Evolutionary conservation across 495 filamentous ascomycete genomes (phyloP).

Genomic region (Lasiosphaeris hirsuta): DNA sequence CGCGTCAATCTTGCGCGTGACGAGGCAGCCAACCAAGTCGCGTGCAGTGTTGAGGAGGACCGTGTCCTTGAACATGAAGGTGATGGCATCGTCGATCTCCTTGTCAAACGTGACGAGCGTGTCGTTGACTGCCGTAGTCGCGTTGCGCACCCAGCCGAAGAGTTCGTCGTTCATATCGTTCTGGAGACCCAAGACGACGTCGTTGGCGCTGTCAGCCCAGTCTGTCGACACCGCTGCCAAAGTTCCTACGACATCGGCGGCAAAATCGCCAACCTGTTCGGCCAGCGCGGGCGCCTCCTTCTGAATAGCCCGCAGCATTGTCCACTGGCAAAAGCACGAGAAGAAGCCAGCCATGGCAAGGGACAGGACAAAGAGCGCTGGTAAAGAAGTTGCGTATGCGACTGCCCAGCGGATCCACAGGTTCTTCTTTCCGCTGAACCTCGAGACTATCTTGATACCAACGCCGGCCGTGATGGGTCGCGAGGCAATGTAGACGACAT

Average conservation of each 20-base stretch:
- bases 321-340: constrained; percentile 78
- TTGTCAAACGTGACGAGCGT: constrained; percentile 81
- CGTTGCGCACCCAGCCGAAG: constrained; percentile 84
- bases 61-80: constrained; percentile 76
- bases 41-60: constrained; percentile 67
- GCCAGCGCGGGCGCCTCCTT: constrained; percentile 74
- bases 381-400: constrained; percentile 78
- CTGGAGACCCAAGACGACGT: constrained; percentile 63
- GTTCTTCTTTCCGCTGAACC: constrained; percentile 65
- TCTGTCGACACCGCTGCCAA: constrained; percentile 68
- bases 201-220: constrained; percentile 78
- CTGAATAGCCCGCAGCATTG: constrained; percentile 69
- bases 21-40: constrained; percentile 70
- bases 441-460: constrained; percentile 69
- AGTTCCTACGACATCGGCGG: constrained; percentile 68
- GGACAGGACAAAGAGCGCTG: constrained; percentile 82
- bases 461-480: constrained; percentile 66
- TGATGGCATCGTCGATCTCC: constrained; percentile 66
- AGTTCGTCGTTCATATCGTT: constrained; percentile 75
- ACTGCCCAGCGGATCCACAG: constrained; percentile 78
- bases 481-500: constrained; percentile 84
- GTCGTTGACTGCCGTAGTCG: constrained; percentile 74
- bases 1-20: constrained; percentile 69
- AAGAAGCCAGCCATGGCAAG: constrained; percentile 83
- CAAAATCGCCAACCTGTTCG: constrained; percentile 74